A percentile compares a stretch with the other conserved stretches of the same genome.
Conservation (phyloP, 805 yeast species). For the Sugiyamaella mastotermitis region DNA sequence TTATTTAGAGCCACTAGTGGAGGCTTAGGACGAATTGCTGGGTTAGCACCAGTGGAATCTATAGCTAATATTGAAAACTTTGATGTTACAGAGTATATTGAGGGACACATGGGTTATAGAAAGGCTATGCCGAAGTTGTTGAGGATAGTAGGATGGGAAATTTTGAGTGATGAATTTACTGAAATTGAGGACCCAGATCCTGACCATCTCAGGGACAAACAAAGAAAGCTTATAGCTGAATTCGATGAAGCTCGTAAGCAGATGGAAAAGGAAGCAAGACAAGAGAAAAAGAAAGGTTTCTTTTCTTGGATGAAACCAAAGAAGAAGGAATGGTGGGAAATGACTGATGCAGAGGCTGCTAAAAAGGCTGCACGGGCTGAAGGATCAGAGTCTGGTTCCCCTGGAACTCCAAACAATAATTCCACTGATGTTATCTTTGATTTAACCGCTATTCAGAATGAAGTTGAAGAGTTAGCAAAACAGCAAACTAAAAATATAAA, state of each 20-base stretch:
- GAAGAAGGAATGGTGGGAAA: conserved; percentile 54
- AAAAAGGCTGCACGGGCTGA: conserved; percentile 13
- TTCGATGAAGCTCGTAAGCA: conserved; percentile 78
- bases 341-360: conserved; percentile 39
- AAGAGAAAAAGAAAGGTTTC: conserved; percentile 23
- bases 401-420: conserved; percentile 35
- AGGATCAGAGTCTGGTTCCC: background rate
- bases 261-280: conserved; percentile 33
- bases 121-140: conserved; percentile 83
- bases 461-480: conserved; percentile 29
- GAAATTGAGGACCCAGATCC: conserved; percentile 97
- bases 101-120: conserved; percentile 98
- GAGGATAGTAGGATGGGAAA: conserved; percentile 65
- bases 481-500: conserved; percentile 2
- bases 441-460: conserved; percentile 33
- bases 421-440: conserved; percentile 35
- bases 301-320: conserved; percentile 43
- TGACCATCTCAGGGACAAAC: conserved; percentile 68
- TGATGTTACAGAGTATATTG: conserved; percentile 80
- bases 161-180: conserved; percentile 81
- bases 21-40: conserved; percentile 86
- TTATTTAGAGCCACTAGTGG: conserved; percentile 93
- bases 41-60: conserved; percentile 65
- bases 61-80: conserved; percentile 66
- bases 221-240: conserved; percentile 73